Conservation (phyloP, 2,329 filamentous ascomycete species). For the Aspergillus candidus region DNA sequence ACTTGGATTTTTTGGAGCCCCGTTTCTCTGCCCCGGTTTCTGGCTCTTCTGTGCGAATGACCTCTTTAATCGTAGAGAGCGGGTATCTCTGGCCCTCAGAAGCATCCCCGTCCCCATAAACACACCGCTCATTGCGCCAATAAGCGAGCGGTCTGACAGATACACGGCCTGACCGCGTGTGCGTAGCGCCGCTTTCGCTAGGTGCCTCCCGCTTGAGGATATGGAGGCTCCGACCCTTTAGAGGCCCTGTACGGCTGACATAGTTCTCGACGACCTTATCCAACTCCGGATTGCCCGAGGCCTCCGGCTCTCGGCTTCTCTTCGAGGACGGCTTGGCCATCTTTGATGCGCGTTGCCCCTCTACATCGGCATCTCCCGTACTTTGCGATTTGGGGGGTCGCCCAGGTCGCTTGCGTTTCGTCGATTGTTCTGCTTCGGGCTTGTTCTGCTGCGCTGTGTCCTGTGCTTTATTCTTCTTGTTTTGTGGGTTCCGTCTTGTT, state of each 20-base stretch:
- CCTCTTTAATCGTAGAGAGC: constrained; percentile 66
- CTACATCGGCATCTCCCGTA: constrained; percentile 14
- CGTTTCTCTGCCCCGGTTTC: constrained; percentile 37
- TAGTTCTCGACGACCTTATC: constrained; percentile 40
- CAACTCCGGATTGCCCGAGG: constrained; percentile 32
- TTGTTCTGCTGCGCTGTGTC: constrained; percentile 11
- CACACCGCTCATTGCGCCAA: constrained; percentile 78
- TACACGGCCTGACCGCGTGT: constrained; percentile 69
- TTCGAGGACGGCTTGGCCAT: constrained; percentile 25
- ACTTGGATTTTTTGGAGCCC: constrained; percentile 28
- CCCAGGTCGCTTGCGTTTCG: constrained; percentile 26
- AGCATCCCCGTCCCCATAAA: constrained; percentile 59
- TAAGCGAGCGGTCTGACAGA: constrained; percentile 73
- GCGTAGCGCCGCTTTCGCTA: constrained; percentile 51
- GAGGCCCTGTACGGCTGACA: constrained; percentile 38
- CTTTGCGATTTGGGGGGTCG: constrained; percentile 26
- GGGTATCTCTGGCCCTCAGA: constrained; percentile 54
- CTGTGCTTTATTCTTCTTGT: constrained; percentile 7
- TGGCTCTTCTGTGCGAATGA: constrained; percentile 67
- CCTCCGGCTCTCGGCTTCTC: constrained; percentile 18
- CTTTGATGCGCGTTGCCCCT: constrained; percentile 25
- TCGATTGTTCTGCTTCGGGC: constrained; percentile 12
- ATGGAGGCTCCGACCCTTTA: constrained; percentile 44
- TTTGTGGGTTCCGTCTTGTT: constrained; percentile 11
- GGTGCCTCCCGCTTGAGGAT: constrained; percentile 48